Evolutionary conservation across 345 rosid species (phyloP), one percentile per base, ranked within the genome.

Genomic region (Kandelia obovata): DNA sequence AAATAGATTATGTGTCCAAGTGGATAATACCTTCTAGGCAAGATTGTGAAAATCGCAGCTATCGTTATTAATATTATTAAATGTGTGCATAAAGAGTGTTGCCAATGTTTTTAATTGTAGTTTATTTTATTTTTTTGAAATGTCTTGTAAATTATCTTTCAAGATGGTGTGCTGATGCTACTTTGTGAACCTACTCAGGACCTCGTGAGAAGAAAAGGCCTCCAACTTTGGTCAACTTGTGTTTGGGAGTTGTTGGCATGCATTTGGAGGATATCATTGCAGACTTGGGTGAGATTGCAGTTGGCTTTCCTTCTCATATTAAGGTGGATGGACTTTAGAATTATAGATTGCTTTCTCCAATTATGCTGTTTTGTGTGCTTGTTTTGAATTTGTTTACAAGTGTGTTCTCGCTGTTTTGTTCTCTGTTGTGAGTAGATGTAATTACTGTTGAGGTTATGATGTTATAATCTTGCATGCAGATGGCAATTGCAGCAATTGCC

Each of bases 191-290:
- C 4, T 10, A 52, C 10, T 52, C 21, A 21, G 59, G 59, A 56
- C 66, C 39, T 7, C 0, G 65, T 46, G 69, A 68, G 86, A 88
- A 66, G 77, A 58, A 52, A 21, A 83, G 73, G 59, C 87, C 92
- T 39, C 92, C 89, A 34, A 86, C 87, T 65, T 84, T 94, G 62
- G 78, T 87, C 7, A 85, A 80, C 76, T 79, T 91, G 73, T 94
- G 97, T 74, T 86, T 94, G 26, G 96, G 89, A 27, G 87, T 91
- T 79, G 73, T 94, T 63, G 97, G 98, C 26, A 80, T 55, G 78
- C 80, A 94, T 84, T 82, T 94, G 75, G 97, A 94, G 74, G 98
- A 89, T 27, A 79, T 94, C 27, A 67, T 82, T 31, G 80, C 72
- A 15, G 88, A 91, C 61, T 77, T 94, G 81, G 69, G 68, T 60